phyloP scores from a whole-genome alignment of 306 rosid species.

The Urtica urens region DNA sequence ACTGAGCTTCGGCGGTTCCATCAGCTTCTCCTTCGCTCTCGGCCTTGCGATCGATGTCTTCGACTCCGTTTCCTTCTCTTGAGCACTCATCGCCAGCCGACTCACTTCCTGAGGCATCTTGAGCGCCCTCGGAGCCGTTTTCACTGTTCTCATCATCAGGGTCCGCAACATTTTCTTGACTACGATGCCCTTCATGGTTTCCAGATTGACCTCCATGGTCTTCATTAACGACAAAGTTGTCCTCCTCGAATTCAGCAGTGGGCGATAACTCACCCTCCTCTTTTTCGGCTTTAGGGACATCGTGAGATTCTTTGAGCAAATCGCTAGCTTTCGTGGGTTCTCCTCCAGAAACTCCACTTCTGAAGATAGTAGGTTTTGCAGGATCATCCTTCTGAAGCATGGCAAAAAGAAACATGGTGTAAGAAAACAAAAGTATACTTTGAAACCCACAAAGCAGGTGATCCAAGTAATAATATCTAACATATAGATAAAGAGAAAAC shows the following conservation, averaged over 20 bases:
- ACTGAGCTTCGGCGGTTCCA: conserved; percentile 58
- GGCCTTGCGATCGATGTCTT: conserved; percentile 73
- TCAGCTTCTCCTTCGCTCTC: conserved; percentile 99
- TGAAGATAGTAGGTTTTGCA: conserved; percentile 24
- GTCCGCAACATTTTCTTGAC: conserved; percentile 69
- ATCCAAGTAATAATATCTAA: neutral
- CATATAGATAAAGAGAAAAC: conserved; percentile 8
- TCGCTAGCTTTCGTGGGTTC: conserved; percentile 39
- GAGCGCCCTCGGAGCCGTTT: conserved; percentile 87
- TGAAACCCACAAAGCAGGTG: neutral
- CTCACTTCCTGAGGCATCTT: conserved; percentile 84
- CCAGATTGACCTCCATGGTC: conserved; percentile 34
- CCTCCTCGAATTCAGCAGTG: conserved; percentile 70
- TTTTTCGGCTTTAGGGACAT: conserved; percentile 63
- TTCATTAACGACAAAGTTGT: conserved; percentile 58
- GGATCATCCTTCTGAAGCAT: conserved; percentile 48
- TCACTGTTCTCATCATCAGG: conserved; percentile 93
- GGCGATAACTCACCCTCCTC: conserved; percentile 99
- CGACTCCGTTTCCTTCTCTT: conserved; percentile 60
- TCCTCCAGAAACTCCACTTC: conserved; percentile 37
- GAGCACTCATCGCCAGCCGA: conserved; percentile 90
- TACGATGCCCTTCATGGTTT: conserved; percentile 35
- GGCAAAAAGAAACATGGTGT: conserved; percentile 11
- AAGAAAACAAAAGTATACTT: conserved; percentile 4
- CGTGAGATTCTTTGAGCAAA: conserved; percentile 45